Evolutionary conservation across 192 early-diverging fungal species (phyloP).

Genomic region (Rhizophagus clarus): DNA sequence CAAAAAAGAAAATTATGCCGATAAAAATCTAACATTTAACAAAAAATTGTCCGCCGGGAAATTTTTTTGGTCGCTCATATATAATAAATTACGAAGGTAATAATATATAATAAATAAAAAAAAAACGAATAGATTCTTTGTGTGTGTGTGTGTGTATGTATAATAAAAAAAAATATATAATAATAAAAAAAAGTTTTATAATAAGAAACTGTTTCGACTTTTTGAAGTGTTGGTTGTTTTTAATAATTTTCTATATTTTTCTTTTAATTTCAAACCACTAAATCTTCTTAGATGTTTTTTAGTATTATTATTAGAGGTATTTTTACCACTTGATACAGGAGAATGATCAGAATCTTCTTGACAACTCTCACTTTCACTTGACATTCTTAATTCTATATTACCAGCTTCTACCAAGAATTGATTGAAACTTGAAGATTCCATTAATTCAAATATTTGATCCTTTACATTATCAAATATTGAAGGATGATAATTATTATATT

Average conservation of each 20-base stretch:
- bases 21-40: too few relatives aligned
- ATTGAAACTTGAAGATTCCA: conserved; percentile 23
- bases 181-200: too few relatives aligned
- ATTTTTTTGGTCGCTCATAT: too few relatives aligned
- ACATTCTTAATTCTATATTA: conserved; percentile 14
- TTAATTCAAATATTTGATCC: conserved; percentile 33
- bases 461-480: conserved; percentile 29
- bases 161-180: too few relatives aligned
- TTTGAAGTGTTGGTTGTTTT: background rate
- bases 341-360: background rate
- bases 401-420: conserved; percentile 15
- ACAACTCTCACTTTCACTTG: conserved; percentile 19
- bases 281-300: background rate
- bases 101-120: too few relatives aligned
- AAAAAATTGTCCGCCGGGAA: too few relatives aligned
- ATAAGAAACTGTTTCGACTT: too few relatives aligned
- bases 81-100: too few relatives aligned
- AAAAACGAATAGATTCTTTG: too few relatives aligned
- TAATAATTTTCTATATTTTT: conserved; percentile 25
- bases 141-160: too few relatives aligned
- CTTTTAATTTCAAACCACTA: conserved; percentile 23
- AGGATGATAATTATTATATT: conserved; percentile 34
- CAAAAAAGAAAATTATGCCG: too few relatives aligned
- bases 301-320: background rate
- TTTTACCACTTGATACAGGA: background rate